phyloP scores from a whole-genome alignment of 345 rosid genomes.

The Ailanthus altissimus region DNA sequence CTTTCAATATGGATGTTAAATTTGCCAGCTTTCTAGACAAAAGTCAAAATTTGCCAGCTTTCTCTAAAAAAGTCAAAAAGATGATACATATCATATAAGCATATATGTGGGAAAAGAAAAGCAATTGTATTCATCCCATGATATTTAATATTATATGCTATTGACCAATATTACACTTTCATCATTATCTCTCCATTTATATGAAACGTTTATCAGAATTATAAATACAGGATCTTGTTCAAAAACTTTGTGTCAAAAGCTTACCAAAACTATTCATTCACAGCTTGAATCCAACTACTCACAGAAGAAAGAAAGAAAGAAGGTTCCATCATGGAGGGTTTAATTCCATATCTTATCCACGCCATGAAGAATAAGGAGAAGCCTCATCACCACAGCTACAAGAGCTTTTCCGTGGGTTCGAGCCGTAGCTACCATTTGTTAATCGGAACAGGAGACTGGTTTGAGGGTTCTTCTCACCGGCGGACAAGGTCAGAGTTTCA shows the following conservation, averaged over 20 bases:
- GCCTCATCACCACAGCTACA: background rate
- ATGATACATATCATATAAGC: no score
- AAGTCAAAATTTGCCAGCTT: slow-evolving; percentile 5
- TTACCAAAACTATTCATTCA: background rate
- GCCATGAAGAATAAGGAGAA: slow-evolving; percentile 31
- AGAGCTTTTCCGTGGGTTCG: slow-evolving; percentile 43
- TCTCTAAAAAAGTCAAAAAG: background rate
- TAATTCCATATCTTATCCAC: slow-evolving; percentile 60
- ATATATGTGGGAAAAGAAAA: background rate
- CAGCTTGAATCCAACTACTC: background rate
- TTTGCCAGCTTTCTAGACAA: background rate
- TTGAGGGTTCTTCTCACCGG: slow-evolving; percentile 35
- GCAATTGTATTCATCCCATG: background rate
- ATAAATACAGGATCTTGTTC: background rate
- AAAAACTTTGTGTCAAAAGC: background rate
- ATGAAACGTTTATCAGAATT: no score
- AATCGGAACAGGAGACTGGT: slow-evolving; percentile 33
- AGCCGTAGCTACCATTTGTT: slow-evolving; percentile 64
- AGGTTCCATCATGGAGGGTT: slow-evolving; percentile 50
- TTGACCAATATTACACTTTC: background rate
- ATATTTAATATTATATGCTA: background rate
- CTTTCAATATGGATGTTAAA: background rate
- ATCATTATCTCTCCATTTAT: background rate
- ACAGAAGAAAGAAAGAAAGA: background rate
- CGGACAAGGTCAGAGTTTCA: slow-evolving; percentile 48